Conservation (phyloP, 371 early-diverging fungal species). For the Funneliformis caledonium region DNA sequence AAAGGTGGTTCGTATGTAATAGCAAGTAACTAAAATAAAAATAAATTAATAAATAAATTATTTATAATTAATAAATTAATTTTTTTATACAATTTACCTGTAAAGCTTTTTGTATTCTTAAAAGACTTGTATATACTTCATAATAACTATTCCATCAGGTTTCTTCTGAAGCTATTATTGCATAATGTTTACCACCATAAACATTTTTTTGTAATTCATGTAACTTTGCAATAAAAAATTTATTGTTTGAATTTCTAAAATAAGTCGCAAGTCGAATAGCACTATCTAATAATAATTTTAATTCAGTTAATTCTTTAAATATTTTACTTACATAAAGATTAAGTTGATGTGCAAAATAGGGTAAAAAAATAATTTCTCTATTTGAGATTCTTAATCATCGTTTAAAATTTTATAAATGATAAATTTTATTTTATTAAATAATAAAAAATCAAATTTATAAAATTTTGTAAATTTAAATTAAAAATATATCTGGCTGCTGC, state of each 20-base stretch:
- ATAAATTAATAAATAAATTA: neutral
- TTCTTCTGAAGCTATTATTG: neutral
- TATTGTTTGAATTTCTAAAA: neutral
- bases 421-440: neutral
- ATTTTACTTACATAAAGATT: constrained; percentile 19
- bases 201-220: neutral
- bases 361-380: constrained; percentile 21
- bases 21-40: too few species aligned
- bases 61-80: neutral
- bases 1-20: too few species aligned
- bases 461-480: neutral
- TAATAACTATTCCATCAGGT: constrained; percentile 17
- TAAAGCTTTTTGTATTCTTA: neutral
- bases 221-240: neutral
- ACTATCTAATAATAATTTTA: neutral
- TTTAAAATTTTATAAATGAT: neutral
- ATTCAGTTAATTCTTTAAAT: constrained; percentile 17
- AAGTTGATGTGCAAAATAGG: constrained; percentile 11
- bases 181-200: neutral
- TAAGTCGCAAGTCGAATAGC: neutral
- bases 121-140: neutral
- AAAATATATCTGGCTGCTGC: neutral
- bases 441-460: constrained; percentile 1
- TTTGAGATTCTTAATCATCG: constrained; percentile 1
- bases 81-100: neutral